Conservation (phyloP, 2,329 filamentous ascomycete genomes). For the Diaporthe sp. region DNA sequence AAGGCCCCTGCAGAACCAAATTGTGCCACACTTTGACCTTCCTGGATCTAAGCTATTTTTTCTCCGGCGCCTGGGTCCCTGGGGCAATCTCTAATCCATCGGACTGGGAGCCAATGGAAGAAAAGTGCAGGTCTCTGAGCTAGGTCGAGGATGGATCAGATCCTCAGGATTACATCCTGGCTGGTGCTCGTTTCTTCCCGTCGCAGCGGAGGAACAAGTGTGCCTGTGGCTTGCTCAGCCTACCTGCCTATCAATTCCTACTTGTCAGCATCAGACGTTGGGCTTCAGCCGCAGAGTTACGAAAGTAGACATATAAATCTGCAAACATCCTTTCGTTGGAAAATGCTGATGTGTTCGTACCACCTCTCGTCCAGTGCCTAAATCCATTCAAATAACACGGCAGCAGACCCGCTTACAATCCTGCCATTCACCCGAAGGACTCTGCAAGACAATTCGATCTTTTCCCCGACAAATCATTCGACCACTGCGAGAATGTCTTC, state of each 20-base stretch:
- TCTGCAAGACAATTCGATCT: neutral
- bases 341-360: neutral
- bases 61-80: neutral
- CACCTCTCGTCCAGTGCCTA: neutral
- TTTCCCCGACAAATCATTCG: neutral
- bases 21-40: neutral
- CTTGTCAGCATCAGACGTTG: neutral
- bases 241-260: neutral
- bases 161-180: slow-evolving; percentile 24
- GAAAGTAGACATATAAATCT: slow-evolving; percentile 12
- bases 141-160: neutral
- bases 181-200: neutral
- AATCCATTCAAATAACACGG: neutral
- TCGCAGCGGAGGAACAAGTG: neutral
- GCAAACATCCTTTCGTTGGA: neutral
- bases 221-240: slow-evolving; percentile 29
- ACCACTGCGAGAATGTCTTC: slow-evolving; percentile 4
- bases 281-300: neutral
- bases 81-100: neutral
- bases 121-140: neutral
- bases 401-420: neutral
- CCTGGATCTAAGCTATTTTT: neutral
- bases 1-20: neutral
- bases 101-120: neutral
- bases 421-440: neutral